These are phyloP conservation scores for Vitis hybrid DNA, from an alignment of 177 flowering plant genomes.

Conservation along the genomic window DNA sequence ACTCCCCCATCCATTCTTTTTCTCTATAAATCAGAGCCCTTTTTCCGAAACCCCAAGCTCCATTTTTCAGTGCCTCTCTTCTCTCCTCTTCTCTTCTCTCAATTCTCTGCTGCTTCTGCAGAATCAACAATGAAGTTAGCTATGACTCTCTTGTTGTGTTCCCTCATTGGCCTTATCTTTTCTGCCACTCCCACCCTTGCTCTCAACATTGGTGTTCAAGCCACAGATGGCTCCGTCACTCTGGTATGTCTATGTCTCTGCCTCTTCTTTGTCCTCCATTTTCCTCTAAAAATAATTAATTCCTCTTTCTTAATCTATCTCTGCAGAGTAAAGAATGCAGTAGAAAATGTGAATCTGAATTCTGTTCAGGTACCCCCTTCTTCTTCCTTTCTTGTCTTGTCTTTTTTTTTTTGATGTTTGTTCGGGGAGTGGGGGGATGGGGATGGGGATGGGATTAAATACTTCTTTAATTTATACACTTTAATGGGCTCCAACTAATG, in stretches of 20 bases:
- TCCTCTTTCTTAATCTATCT: neutral
- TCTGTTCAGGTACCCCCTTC: constrained; percentile 58
- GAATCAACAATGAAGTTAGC: constrained; percentile 27
- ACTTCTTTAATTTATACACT: no score
- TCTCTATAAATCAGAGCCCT: constrained; percentile 17
- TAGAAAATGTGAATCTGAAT: constrained; percentile 86
- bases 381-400: neutral
- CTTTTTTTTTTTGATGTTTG: neutral
- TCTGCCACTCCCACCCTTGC: constrained; percentile 24
- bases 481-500: neutral
- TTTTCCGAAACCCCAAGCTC: constrained; percentile 23
- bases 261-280: neutral
- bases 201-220: constrained; percentile 61
- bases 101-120: no score
- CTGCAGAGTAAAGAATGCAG: constrained; percentile 74
- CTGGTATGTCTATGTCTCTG: constrained; percentile 23
- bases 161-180: constrained; percentile 16
- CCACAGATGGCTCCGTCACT: constrained; percentile 21
- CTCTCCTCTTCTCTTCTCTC: neutral
- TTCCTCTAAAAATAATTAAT: neutral
- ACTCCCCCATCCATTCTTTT: neutral
- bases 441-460: no score
- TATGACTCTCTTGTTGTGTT: constrained; percentile 15
- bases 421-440: no score
- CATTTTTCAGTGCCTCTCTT: constrained; percentile 7